phyloP scores from a whole-genome alignment of 2,329 filamentous ascomycete species.

The Botrytis porri region DNA sequence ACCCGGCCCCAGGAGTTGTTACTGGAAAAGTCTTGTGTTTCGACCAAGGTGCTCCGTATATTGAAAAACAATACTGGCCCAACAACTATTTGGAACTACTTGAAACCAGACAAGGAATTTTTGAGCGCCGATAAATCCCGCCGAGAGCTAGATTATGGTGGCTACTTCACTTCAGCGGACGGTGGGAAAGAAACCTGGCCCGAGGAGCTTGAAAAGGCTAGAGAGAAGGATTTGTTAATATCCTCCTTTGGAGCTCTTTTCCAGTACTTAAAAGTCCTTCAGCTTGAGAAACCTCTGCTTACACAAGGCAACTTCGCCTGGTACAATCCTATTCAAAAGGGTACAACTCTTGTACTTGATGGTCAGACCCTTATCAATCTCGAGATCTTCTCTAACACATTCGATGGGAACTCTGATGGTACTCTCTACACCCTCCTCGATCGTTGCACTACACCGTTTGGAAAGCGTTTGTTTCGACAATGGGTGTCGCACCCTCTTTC shows the following conservation, averaged over 20 bases:
- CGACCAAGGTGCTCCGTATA: conserved; percentile 85
- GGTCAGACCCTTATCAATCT: conserved; percentile 96
- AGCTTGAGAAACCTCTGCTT: conserved; percentile 82
- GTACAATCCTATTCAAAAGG: conserved; percentile 89
- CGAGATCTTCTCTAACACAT: conserved; percentile 93
- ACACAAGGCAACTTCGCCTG: conserved; percentile 87
- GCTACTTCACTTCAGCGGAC: conserved; percentile 69
- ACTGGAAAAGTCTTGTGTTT: conserved; percentile 82
- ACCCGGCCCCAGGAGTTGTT: conserved; percentile 84
- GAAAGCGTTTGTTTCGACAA: conserved; percentile 90
- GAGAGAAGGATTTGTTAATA: conserved; percentile 78
- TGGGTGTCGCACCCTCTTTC: conserved; percentile 97
- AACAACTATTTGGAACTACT: conserved; percentile 91
- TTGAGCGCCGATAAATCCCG: conserved; percentile 81
- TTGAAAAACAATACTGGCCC: conserved; percentile 93
- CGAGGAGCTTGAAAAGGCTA: conserved; percentile 64
- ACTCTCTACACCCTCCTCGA: conserved; percentile 91
- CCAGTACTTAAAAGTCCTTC: conserved; percentile 80
- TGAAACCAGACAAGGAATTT: conserved; percentile 86
- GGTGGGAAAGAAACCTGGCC: conserved; percentile 68
- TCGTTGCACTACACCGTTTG: conserved; percentile 92
- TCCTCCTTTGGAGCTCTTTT: conserved; percentile 87
- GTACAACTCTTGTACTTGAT: conserved; percentile 84
- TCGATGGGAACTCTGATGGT: conserved; percentile 79
- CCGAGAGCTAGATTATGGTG: conserved; percentile 74